A percentile compares a stretch with the other conserved stretches of the same genome.
Evolutionary conservation across 441 rosid species (phyloP).

Genomic region (Croton laevigatus): DNA sequence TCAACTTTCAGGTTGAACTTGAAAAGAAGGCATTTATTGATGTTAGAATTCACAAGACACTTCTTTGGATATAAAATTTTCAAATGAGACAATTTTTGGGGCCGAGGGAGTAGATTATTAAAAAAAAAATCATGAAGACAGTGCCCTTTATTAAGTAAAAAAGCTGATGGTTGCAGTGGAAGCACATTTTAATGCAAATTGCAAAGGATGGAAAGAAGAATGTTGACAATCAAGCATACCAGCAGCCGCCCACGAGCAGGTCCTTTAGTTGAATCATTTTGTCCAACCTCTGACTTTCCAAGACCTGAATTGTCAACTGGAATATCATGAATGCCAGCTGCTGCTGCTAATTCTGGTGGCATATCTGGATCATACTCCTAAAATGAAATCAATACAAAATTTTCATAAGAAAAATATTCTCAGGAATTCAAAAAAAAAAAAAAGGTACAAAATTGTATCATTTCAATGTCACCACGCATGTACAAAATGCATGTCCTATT

Average conservation of each 20-base stretch:
- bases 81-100: too few relatives aligned
- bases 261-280: slow-evolving; percentile 56
- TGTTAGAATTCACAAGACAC: too few relatives aligned
- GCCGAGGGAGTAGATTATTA: too few relatives aligned
- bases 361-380: slow-evolving; percentile 96
- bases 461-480: background rate
- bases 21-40: too few relatives aligned
- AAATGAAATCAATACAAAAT: slow-evolving; percentile 25
- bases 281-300: slow-evolving; percentile 60
- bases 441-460: background rate
- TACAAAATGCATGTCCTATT: slow-evolving; percentile 22
- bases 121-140: too few relatives aligned
- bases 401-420: slow-evolving; percentile 3
- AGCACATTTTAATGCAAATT: background rate
- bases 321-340: slow-evolving; percentile 69
- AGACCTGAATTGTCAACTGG: slow-evolving; percentile 51
- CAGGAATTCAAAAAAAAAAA: background rate
- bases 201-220: slow-evolving; percentile 4
- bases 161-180: background rate
- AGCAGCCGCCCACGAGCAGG: slow-evolving; percentile 66
- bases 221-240: slow-evolving; percentile 47
- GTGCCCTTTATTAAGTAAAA: background rate
- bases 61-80: too few relatives aligned
- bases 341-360: slow-evolving; percentile 98
- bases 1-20: too few relatives aligned